Evolutionary conservation across 73 alveolate genomes (phyloP).

Genomic region (Paramecium bursaria): DNA sequence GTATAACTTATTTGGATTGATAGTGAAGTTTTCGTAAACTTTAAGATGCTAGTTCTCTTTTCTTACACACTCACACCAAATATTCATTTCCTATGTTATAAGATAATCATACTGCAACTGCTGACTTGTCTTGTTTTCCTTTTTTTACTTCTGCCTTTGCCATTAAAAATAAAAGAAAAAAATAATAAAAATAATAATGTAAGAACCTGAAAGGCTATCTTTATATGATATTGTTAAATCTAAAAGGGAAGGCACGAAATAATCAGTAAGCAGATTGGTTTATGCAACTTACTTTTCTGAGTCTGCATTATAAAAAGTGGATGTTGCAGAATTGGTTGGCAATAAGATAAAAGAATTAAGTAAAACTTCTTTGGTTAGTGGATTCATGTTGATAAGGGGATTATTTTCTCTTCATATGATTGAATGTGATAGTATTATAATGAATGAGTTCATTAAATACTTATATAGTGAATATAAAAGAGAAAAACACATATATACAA

Average conservation of each 20-base stretch:
- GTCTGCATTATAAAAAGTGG: conserved; percentile 38
- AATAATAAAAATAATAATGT: no score
- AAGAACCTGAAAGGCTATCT: conserved; percentile 22
- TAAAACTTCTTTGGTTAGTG: background rate
- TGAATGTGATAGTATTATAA: conserved; percentile 7
- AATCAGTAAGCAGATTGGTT: conserved; percentile 32
- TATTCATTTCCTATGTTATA: conserved; percentile 65
- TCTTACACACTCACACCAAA: conserved; percentile 62
- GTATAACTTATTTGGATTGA: conserved; percentile 61
- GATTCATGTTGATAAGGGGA: conserved; percentile 48
- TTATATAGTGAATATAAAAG: conserved; percentile 30
- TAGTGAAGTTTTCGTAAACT: conserved; percentile 67
- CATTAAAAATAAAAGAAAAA: no score
- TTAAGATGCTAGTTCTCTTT: conserved; percentile 64
- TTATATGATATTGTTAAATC: conserved; percentile 40
- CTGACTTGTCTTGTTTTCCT: conserved; percentile 15
- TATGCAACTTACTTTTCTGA: conserved; percentile 51
- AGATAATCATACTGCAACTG: conserved; percentile 31
- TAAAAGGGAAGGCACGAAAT: conserved; percentile 14
- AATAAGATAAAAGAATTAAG: conserved; percentile 55
- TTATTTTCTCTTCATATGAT: conserved; percentile 22
- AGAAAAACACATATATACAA: conserved; percentile 42
- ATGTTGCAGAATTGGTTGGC: conserved; percentile 50
- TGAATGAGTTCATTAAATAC: conserved; percentile 38
- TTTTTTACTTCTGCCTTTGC: conserved; percentile 19